Evolutionary conservation across 495 filamentous ascomycete genomes (phyloP).

Genomic region (Umbilicaria muhlenbergii): DNA sequence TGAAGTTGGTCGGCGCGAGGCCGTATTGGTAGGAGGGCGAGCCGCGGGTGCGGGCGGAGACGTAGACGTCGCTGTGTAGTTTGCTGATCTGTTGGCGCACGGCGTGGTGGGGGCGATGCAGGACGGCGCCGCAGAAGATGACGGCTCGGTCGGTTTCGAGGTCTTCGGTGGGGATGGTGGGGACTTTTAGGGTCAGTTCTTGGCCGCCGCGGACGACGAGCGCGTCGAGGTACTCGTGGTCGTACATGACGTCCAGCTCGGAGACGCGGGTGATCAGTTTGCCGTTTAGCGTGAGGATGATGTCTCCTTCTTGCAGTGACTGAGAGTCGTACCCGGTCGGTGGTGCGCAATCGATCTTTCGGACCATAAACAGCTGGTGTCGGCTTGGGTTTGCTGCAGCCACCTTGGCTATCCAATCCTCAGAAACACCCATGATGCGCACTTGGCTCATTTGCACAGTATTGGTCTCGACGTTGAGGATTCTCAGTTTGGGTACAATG

Average conservation of each 20-base stretch:
- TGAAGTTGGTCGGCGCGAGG: conserved; percentile 90
- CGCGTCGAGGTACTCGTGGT: conserved; percentile 67
- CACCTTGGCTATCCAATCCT: conserved; percentile 88
- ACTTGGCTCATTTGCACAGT: conserved; percentile 94
- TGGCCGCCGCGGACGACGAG: conserved; percentile 73
- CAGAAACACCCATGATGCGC: conserved; percentile 93
- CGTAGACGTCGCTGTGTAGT: conserved; percentile 94
- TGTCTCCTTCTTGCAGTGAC: conserved; percentile 73
- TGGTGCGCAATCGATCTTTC: conserved; percentile 69
- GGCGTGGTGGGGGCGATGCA: conserved; percentile 90
- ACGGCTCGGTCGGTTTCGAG: conserved; percentile 84
- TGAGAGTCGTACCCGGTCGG: conserved; percentile 22
- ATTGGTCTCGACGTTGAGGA: conserved; percentile 86
- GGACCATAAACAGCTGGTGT: conserved; percentile 97
- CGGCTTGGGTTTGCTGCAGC: conserved; percentile 71
- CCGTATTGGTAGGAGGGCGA: conserved; percentile 86
- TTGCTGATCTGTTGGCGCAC: conserved; percentile 94
- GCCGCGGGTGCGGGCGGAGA: conserved; percentile 67
- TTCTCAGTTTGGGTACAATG: conserved; percentile 61
- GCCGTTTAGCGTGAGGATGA: conserved; percentile 80
- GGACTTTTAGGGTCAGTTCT: conserved; percentile 62
- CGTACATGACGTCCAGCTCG: conserved; percentile 93
- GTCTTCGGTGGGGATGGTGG: conserved; percentile 78
- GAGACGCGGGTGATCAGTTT: conserved; percentile 85
- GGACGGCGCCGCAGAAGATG: conserved; percentile 85